phyloP scores from a whole-genome alignment of 2,329 filamentous ascomycete genomes.

The Periconia sp. region DNA sequence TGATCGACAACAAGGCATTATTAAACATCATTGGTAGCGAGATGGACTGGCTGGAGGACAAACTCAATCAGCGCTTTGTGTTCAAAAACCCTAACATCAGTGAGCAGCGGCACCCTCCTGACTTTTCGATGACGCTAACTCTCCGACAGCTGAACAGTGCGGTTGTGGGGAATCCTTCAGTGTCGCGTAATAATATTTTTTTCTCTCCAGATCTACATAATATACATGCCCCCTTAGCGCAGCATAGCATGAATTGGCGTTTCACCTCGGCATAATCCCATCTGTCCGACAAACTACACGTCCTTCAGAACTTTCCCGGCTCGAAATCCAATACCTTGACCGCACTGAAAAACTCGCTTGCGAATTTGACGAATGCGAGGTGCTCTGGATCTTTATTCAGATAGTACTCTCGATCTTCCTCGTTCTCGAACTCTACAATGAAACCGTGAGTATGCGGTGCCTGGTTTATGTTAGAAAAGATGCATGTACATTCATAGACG shows the following conservation, averaged over 20 bases:
- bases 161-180: conserved; percentile 95
- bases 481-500: neutral
- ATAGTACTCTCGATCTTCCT: conserved; percentile 70
- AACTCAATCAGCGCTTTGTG: conserved; percentile 86
- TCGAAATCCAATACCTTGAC: conserved; percentile 64
- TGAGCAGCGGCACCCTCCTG: conserved; percentile 55
- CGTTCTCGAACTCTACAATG: conserved; percentile 65
- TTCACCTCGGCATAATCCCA: conserved; percentile 13
- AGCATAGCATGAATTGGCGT: conserved; percentile 28
- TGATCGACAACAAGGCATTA: conserved; percentile 95
- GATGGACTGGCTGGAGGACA: conserved; percentile 99
- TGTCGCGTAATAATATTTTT: conserved; percentile 44
- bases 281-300: neutral
- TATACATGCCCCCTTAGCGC: conserved; percentile 24
- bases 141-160: conserved; percentile 80
- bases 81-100: conserved; percentile 99
- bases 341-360: conserved; percentile 54
- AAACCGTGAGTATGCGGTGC: conserved; percentile 70
- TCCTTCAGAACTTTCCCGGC: conserved; percentile 51
- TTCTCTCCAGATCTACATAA: conserved; percentile 7
- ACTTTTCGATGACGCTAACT: conserved; percentile 21
- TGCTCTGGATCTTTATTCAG: conserved; percentile 66
- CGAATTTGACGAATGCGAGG: conserved; percentile 58
- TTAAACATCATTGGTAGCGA: conserved; percentile 98
- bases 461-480: conserved; percentile 28